phyloP scores from a whole-genome alignment of 768 basidiomycete genomes.

The Cyclocybe aegerita region DNA sequence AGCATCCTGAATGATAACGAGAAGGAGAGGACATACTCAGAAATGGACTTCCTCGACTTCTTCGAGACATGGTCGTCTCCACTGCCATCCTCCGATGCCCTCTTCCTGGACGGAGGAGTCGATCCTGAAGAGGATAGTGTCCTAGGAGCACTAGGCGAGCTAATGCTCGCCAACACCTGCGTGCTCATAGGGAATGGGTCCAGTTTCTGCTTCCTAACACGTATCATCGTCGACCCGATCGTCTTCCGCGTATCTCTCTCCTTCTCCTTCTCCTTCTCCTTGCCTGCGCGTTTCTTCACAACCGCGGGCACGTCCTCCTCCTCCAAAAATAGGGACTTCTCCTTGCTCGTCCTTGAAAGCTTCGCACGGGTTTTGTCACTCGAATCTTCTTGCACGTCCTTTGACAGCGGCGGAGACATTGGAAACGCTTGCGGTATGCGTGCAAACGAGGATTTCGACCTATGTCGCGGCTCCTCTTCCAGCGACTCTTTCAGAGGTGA shows the following conservation, averaged over 20 bases:
- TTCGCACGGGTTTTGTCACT: conserved; percentile 1
- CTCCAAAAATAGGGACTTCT: too few relatives aligned
- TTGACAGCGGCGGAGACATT: conserved; percentile 11
- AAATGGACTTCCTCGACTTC: conserved; percentile 27
- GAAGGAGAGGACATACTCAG: conserved; percentile 12
- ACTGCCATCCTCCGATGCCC: conserved; percentile 24
- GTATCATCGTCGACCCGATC: neutral
- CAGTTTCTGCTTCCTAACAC: conserved; percentile 11
- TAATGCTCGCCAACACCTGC: conserved; percentile 39
- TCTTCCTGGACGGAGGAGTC: conserved; percentile 10
- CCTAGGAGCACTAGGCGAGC: conserved; percentile 15
- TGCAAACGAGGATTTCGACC: neutral
- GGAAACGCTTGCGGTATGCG: conserved; percentile 14
- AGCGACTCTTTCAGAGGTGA: conserved; percentile 6
- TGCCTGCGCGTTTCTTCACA: neutral
- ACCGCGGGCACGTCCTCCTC: too few relatives aligned
- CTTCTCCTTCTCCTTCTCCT: conserved; percentile 18
- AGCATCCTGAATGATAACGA: neutral
- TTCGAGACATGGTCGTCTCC: conserved; percentile 26
- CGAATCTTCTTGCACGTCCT: neutral
- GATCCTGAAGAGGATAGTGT: conserved; percentile 13
- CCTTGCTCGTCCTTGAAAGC: neutral
- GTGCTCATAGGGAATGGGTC: conserved; percentile 43
- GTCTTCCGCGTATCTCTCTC: conserved; percentile 7
- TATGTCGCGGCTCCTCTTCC: neutral